phyloP scores from a whole-genome alignment of 78 protist genomes.

The Mantamonas sphyraenae region DNA sequence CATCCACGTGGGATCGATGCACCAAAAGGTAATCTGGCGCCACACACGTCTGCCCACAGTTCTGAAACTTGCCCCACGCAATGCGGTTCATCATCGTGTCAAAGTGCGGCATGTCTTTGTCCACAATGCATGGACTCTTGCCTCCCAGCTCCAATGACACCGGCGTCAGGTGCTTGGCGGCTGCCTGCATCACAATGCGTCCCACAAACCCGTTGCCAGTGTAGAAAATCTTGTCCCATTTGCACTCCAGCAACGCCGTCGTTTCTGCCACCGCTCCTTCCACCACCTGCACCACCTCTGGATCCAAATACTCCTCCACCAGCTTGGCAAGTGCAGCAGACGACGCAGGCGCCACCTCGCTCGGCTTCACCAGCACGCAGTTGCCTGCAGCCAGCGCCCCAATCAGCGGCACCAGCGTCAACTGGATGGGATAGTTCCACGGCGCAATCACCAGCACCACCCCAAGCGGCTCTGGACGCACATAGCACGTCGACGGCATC shows the following conservation, averaged over 20 bases:
- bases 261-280: slow-evolving; percentile 36
- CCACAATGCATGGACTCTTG: slow-evolving; percentile 77
- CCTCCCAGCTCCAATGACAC: slow-evolving; percentile 92
- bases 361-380: slow-evolving; percentile 69
- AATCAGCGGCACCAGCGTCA: slow-evolving; percentile 29
- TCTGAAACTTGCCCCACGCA: slow-evolving; percentile 36
- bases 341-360: slow-evolving; percentile 22
- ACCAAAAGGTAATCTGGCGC: slow-evolving; percentile 68
- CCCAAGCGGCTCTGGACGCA: slow-evolving; percentile 86
- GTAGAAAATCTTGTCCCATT: slow-evolving; percentile 71
- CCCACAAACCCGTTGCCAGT: slow-evolving; percentile 77
- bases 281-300: slow-evolving; percentile 3
- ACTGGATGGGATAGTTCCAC: slow-evolving; percentile 79
- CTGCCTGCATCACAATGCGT: slow-evolving; percentile 43
- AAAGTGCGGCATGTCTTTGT: slow-evolving; percentile 38
- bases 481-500: too few relatives aligned
- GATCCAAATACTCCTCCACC: slow-evolving; percentile 36
- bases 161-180: slow-evolving; percentile 74
- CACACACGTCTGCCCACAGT: slow-evolving; percentile 85
- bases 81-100: slow-evolving; percentile 44
- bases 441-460: slow-evolving; percentile 80
- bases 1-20: neutral
- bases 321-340: slow-evolving; percentile 23
- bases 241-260: slow-evolving; percentile 34
- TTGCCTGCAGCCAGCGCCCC: slow-evolving; percentile 92